A percentile compares a stretch with the other conserved stretches of the same genome.
Conservation (phyloP, 2,329 filamentous ascomycete species). For the Metarhizium brunneum region DNA sequence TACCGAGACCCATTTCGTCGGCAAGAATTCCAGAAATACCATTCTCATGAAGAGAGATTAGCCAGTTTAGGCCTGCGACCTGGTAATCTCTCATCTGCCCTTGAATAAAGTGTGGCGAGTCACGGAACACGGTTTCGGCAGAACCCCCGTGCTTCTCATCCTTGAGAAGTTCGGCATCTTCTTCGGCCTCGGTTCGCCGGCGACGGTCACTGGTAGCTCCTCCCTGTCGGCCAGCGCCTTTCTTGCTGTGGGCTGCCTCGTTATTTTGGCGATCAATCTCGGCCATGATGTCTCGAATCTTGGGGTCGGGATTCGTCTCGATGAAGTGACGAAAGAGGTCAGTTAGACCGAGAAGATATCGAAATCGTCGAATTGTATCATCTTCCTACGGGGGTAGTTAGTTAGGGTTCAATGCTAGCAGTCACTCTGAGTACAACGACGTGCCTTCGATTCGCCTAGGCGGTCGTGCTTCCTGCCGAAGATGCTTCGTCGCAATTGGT, state of each 20-base stretch:
- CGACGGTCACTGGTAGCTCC: slow-evolving; percentile 71
- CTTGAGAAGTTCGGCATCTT: slow-evolving; percentile 79
- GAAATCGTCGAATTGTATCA: slow-evolving; percentile 87
- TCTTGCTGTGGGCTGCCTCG: slow-evolving; percentile 61
- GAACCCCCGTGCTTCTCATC: slow-evolving; percentile 85
- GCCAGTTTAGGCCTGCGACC: slow-evolving; percentile 90
- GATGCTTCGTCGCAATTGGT: slow-evolving; percentile 82
- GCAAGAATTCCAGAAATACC: slow-evolving; percentile 97
- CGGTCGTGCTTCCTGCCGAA: slow-evolving; percentile 92
- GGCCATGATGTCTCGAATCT: slow-evolving; percentile 84
- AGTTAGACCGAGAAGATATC: slow-evolving; percentile 88
- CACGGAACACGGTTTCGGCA: slow-evolving; percentile 83
- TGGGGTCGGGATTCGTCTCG: slow-evolving; percentile 91
- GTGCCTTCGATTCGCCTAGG: slow-evolving; percentile 84
- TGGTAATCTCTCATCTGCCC: slow-evolving; percentile 95
- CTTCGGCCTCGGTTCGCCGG: slow-evolving; percentile 90
- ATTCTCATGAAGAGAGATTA: slow-evolving; percentile 95
- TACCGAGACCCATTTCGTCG: slow-evolving; percentile 97
- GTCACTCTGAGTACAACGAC: slow-evolving; percentile 7
- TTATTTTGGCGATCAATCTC: slow-evolving; percentile 92
- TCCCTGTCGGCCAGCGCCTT: slow-evolving; percentile 69
- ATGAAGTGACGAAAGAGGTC: slow-evolving; percentile 99
- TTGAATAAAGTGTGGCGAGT: slow-evolving; percentile 83
- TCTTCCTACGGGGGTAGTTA: slow-evolving; percentile 57
- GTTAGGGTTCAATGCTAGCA: not conserved